These are phyloP conservation scores for Monosporozyma servazzii DNA, from an alignment of 805 yeast species.

Conservation along the genomic window DNA sequence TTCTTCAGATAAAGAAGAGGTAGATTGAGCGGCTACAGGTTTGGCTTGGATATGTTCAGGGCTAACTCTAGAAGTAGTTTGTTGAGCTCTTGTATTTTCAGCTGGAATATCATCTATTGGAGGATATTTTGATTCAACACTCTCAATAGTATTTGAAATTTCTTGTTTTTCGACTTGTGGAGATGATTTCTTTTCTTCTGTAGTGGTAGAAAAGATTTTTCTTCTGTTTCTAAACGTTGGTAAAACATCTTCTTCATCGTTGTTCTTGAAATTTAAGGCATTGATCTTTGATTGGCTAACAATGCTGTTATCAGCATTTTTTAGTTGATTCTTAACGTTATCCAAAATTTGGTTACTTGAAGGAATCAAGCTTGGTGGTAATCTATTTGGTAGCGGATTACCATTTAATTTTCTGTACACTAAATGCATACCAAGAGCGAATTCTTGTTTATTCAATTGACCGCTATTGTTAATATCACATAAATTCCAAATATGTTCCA, in stretches of 20 bases:
- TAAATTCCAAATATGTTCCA: constrained; percentile 86
- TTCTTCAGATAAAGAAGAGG: constrained; percentile 26
- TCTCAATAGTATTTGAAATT: neutral
- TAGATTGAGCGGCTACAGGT: neutral
- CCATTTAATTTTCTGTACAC: constrained; percentile 88
- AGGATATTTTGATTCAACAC: constrained; percentile 1
- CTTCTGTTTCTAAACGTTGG: constrained; percentile 55
- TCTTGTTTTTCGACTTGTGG: neutral
- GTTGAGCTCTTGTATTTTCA: neutral
- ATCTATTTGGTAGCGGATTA: constrained; percentile 64
- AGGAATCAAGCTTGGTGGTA: constrained; percentile 87
- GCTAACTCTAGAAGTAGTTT: neutral
- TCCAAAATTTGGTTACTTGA: constrained; percentile 71
- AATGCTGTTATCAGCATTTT: constrained; percentile 7
- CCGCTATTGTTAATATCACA: constrained; percentile 80
- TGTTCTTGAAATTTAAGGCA: constrained; percentile 57
- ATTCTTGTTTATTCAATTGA: constrained; percentile 77
- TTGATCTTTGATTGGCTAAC: constrained; percentile 17
- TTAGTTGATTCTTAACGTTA: constrained; percentile 51
- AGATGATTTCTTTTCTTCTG: constrained; percentile 4
- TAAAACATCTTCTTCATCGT: constrained; percentile 62
- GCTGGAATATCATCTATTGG: neutral
- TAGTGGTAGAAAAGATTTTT: constrained; percentile 7
- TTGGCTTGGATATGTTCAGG: neutral
- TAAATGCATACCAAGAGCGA: constrained; percentile 94